A percentile compares a stretch with the other conserved stretches of the same genome.
phyloP scores from a whole-genome alignment of 352 stramenopile species.

The Globisporangium apiculatum region DNA sequence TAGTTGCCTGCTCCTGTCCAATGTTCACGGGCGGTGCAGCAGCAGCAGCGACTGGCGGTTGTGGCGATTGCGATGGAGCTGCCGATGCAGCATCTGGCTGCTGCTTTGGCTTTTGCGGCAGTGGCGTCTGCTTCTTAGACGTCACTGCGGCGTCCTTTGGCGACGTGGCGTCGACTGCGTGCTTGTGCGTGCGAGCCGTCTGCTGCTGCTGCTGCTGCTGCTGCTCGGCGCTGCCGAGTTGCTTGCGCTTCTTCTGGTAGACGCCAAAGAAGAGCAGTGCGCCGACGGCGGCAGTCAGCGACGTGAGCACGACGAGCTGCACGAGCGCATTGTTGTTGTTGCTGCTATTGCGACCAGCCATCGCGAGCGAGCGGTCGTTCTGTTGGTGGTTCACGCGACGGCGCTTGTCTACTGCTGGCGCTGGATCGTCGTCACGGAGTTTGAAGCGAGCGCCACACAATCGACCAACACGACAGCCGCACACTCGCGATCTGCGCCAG shows the following conservation, averaged over 20 bases:
- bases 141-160: slow-evolving; percentile 14
- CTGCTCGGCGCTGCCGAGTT: slow-evolving; percentile 12
- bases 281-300: slow-evolving; percentile 61
- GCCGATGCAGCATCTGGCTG: background rate
- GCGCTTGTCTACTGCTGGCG: background rate
- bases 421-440: background rate
- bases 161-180: slow-evolving; percentile 18
- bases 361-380: too few species aligned
- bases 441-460: too few species aligned
- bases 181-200: slow-evolving; percentile 9
- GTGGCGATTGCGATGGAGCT: slow-evolving; percentile 10
- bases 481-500: too few species aligned
- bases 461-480: too few species aligned
- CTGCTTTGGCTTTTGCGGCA: slow-evolving; percentile 22
- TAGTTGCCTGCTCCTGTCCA: slow-evolving; percentile 56
- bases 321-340: slow-evolving; percentile 33
- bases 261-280: slow-evolving; percentile 44
- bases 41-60: slow-evolving; percentile 1
- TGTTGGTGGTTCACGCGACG: too few species aligned
- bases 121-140: slow-evolving; percentile 22
- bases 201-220: slow-evolving; percentile 12
- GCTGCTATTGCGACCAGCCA: too few species aligned
- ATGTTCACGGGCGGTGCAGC: slow-evolving; percentile 17
- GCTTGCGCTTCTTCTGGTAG: slow-evolving; percentile 35
- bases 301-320: slow-evolving; percentile 65